A percentile compares a stretch with the other conserved stretches of the same genome.
Evolutionary conservation across 345 rosid species (phyloP).

Genomic region (Citrus maxima): DNA sequence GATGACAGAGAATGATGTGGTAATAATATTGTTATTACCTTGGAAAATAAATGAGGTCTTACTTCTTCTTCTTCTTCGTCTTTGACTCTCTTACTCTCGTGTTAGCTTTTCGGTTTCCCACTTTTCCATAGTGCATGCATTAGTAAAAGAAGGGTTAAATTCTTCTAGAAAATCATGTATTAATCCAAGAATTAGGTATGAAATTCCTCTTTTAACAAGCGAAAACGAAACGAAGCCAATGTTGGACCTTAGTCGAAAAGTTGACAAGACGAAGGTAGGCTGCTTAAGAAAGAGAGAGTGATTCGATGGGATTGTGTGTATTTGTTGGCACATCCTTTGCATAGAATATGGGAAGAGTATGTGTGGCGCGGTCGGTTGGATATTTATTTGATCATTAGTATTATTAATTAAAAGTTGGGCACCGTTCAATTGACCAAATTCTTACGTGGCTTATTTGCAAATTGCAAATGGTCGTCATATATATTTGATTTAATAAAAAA

Average conservation of each 20-base stretch:
- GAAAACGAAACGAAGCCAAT: slow-evolving; percentile 1
- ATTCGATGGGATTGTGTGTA: slow-evolving; percentile 18
- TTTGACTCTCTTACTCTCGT: background rate
- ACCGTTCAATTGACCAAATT: background rate
- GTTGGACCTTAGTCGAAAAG: slow-evolving; percentile 15
- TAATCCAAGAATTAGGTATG: slow-evolving; percentile 5
- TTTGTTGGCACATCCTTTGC: slow-evolving; percentile 25
- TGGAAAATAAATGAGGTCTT: background rate
- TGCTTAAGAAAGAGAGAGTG: background rate
- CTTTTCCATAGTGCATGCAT: slow-evolving; percentile 1
- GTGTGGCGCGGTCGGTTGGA: background rate
- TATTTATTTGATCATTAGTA: background rate
- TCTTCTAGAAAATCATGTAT: background rate
- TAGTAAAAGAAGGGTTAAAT: background rate
- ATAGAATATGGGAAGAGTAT: slow-evolving; percentile 8
- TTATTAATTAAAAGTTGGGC: background rate
- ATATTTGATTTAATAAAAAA: background rate
- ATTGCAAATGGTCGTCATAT: background rate
- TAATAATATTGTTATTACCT: background rate
- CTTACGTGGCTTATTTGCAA: background rate
- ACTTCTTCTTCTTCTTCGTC: background rate
- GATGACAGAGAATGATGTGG: background rate
- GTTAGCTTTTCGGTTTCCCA: background rate
- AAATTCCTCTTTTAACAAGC: background rate
- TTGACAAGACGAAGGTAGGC: slow-evolving; percentile 13